Evolutionary conservation across 176 grass and related monocot species (phyloP).

Genomic region (Triticum urartu): DNA sequence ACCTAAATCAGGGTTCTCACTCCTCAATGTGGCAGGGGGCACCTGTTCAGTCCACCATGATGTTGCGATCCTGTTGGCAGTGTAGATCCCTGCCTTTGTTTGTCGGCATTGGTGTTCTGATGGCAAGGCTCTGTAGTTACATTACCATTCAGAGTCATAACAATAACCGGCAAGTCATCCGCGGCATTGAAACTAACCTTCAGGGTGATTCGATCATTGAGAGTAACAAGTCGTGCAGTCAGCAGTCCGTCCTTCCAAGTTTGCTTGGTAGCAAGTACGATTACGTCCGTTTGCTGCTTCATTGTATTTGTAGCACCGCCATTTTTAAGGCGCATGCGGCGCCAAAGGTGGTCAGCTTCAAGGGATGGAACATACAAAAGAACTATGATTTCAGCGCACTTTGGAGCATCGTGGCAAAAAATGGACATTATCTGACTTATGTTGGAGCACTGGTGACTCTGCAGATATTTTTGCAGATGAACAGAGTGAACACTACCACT

Average conservation of each 20-base stretch:
- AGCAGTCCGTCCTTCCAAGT: neutral
- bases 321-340: conserved; percentile 28
- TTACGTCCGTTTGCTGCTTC: conserved; percentile 12
- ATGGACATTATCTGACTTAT: conserved; percentile 31
- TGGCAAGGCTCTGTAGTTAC: conserved; percentile 24
- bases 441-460: conserved; percentile 27
- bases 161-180: conserved; percentile 4
- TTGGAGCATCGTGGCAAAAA: conserved; percentile 31
- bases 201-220: neutral
- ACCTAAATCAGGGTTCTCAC: neutral
- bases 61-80: conserved; percentile 12
- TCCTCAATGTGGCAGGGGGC: conserved; percentile 28
- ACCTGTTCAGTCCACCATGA: neutral
- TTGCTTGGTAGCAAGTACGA: conserved; percentile 16
- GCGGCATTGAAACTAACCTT: neutral
- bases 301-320: conserved; percentile 34
- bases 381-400: neutral
- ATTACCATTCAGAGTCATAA: neutral
- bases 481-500: conserved; percentile 30
- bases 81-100: conserved; percentile 37
- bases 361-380: neutral
- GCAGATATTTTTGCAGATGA: conserved; percentile 34
- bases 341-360: conserved; percentile 12
- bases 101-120: conserved; percentile 31
- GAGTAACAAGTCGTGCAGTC: conserved; percentile 16